Evolutionary conservation across 2,329 filamentous ascomycete species (phyloP).

Genomic region (Ophiocordyceps camponoti-floridani): DNA sequence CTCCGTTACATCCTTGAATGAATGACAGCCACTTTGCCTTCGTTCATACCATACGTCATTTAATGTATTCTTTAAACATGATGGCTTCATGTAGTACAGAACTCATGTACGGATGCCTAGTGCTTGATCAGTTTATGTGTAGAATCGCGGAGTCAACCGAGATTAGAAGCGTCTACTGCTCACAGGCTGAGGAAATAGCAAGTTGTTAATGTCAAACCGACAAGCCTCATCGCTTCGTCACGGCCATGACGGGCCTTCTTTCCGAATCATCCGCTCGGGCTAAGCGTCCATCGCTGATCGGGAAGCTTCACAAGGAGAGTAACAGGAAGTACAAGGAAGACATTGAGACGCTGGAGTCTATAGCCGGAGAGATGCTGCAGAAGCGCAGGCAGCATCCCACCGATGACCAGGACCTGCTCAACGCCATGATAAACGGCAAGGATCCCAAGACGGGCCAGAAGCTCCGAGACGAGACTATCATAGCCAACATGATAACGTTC

Average conservation of each 20-base stretch:
- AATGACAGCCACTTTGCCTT: no score
- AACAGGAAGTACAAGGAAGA: slow-evolving; percentile 34
- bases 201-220: no score
- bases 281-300: slow-evolving; percentile 17
- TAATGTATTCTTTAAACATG: no score
- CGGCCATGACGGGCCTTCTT: slow-evolving; percentile 48
- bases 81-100: no score
- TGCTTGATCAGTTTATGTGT: no score
- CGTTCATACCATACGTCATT: no score
- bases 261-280: slow-evolving; percentile 20
- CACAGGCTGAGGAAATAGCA: no score
- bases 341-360: slow-evolving; percentile 34
- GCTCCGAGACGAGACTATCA: slow-evolving; percentile 44
- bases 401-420: slow-evolving; percentile 47
- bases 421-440: slow-evolving; percentile 48
- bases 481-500: slow-evolving; percentile 57
- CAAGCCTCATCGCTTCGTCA: slow-evolving; percentile 50
- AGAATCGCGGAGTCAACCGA: no score
- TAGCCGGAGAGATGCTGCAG: slow-evolving; percentile 41
- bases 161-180: no score
- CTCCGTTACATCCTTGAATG: no score
- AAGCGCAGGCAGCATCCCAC: slow-evolving; percentile 34
- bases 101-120: no score
- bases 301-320: slow-evolving; percentile 26
- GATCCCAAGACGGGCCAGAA: slow-evolving; percentile 50